Evolutionary conservation across 257 asterid genomes (phyloP), one percentile per base, ranked within the genome.

Genomic region (Striga asiatica): DNA sequence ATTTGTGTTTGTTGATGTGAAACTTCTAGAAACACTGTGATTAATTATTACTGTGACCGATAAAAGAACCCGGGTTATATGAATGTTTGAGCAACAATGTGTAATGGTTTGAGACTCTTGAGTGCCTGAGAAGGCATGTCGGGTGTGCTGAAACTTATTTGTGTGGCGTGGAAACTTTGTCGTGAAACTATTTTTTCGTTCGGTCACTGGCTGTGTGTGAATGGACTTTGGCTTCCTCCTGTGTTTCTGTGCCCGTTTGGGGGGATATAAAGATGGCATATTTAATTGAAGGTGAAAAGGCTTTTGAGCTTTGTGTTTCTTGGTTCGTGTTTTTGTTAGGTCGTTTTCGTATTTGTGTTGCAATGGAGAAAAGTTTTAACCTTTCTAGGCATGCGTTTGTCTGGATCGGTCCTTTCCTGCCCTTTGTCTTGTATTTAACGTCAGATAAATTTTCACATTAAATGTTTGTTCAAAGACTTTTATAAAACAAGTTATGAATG

Each of bases 31-130:
- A 54, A 68, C 69, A 60, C 67, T 76, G 61, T 55, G 80, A 74
- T 18, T 41, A n/a, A n/a, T n/a, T n/a, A n/a, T n/a, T n/a, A 60
- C 67, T 76, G 61, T 55, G 80, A 74, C 19, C 17, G 74, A 37
- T 5, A 37, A 12, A 34, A 34, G 13, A 37, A 67, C 65, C 17
- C 27, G 19, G 62, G 37, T 52, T 63, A 31, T 82, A 58, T 73
- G n/a, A n/a, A 41, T 41, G 83, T 77, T 73, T 81, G 76, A 69
- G 79, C 64, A 68, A 74, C 70, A 50, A 67, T 76, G 55, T 65
- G 62, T 41, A 7, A 6, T 41, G 18, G 48, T 51, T 71, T 64
- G 57, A n/a, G n/a, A n/a, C 21, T 4, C 17, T 11, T 41, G 9
- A 20, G 0, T 41, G 48, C 67, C 67, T 32, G 31, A 57, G 47